A percentile compares a stretch with the other conserved stretches of the same genome.
Evolutionary conservation across 1,284 basidiomycete genomes (phyloP).

Genomic region (Pisolithus thermaeus): DNA sequence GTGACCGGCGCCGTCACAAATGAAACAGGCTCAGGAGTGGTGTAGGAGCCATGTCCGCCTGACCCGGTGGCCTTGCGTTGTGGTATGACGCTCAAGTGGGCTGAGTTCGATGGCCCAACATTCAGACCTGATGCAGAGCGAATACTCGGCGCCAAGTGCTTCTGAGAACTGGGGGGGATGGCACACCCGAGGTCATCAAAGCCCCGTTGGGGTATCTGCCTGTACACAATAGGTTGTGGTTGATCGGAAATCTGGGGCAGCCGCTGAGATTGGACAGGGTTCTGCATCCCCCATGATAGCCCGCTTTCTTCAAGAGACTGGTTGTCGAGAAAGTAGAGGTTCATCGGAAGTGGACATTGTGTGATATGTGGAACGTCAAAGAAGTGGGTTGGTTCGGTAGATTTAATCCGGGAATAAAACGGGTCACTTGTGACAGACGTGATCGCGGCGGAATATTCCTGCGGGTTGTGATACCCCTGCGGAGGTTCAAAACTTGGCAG

Average conservation of each 20-base stretch:
- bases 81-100: slow-evolving; percentile 6
- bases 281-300: slow-evolving; percentile 2
- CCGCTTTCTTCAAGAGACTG: slow-evolving; percentile 4
- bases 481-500: slow-evolving; percentile 11
- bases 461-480: slow-evolving; percentile 10
- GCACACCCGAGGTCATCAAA: slow-evolving; percentile 10
- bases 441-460: slow-evolving; percentile 11
- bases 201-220: slow-evolving; percentile 3
- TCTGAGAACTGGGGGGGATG: slow-evolving; percentile 6
- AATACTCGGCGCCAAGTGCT: slow-evolving; percentile 7
- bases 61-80: background rate
- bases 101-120: slow-evolving; percentile 7
- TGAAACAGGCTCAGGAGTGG: background rate
- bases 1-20: background rate
- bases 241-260: slow-evolving; percentile 1
- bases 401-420: slow-evolving; percentile 9
- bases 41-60: background rate
- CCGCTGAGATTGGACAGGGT: slow-evolving; percentile 1
- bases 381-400: slow-evolving; percentile 17
- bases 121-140: slow-evolving; percentile 8
- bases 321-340: slow-evolving; percentile 9
- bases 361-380: slow-evolving; percentile 27
- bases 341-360: slow-evolving; percentile 22
- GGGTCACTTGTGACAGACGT: slow-evolving; percentile 9
- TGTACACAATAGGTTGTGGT: background rate